Evolutionary conservation across 352 stramenopile genomes (phyloP).

Genomic region (Pythium brachiatum): DNA sequence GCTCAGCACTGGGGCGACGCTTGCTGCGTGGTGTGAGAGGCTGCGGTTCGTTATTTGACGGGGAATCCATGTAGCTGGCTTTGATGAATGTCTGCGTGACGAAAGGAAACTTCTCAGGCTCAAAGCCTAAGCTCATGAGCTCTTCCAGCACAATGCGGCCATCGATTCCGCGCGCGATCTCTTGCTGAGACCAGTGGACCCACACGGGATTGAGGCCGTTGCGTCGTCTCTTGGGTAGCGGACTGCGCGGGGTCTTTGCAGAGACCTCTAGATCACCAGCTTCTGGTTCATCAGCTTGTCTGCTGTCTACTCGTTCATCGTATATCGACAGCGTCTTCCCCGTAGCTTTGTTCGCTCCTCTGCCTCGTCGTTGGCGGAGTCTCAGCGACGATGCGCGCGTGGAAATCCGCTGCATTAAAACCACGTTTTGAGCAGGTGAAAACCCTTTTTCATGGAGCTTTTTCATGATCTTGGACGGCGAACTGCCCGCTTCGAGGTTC

Average conservation of each 20-base stretch:
- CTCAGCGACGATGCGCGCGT: slow-evolving; percentile 43
- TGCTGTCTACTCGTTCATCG: slow-evolving; percentile 20
- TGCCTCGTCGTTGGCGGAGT: slow-evolving; percentile 42
- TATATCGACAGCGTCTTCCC: slow-evolving; percentile 32
- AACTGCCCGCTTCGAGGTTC: slow-evolving; percentile 55
- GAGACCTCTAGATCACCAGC: not conserved
- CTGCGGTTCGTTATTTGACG: slow-evolving; percentile 20
- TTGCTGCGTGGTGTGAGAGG: slow-evolving; percentile 14
- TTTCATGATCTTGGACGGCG: slow-evolving; percentile 47
- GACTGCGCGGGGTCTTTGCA: not conserved
- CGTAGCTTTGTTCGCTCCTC: slow-evolving; percentile 19
- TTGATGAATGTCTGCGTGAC: slow-evolving; percentile 49
- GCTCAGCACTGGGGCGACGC: slow-evolving; percentile 6
- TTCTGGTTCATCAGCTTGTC: slow-evolving; percentile 6
- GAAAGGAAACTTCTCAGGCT: slow-evolving; percentile 46
- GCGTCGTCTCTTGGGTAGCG: slow-evolving; percentile 7
- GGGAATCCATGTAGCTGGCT: slow-evolving; percentile 7
- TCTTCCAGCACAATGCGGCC: slow-evolving; percentile 54
- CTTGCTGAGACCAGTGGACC: slow-evolving; percentile 64
- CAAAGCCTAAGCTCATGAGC: slow-evolving; percentile 47
- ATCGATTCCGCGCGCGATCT: slow-evolving; percentile 56
- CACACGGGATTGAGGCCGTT: slow-evolving; percentile 52
- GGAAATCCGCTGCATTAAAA: slow-evolving; percentile 67
- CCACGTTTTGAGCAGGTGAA: slow-evolving; percentile 40
- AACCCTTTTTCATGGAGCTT: slow-evolving; percentile 64